These are phyloP conservation scores for Exserohilum rostratum DNA, from an alignment of 2,329 filamentous ascomycete species.

Conservation along the genomic window DNA sequence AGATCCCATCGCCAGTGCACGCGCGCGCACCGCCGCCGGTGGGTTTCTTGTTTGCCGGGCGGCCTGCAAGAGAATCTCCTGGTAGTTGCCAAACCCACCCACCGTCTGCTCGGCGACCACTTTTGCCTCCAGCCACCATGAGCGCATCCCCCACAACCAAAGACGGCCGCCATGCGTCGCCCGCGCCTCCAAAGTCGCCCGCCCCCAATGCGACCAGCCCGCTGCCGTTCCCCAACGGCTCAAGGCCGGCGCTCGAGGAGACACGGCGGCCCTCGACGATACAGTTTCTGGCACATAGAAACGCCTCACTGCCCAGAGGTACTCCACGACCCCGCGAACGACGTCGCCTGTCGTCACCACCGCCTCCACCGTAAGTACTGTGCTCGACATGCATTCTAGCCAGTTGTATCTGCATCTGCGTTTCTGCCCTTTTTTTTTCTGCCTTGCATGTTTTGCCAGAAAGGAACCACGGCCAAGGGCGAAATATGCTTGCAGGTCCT, in stretches of 20 bases:
- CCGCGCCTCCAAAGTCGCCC: slow-evolving; percentile 28
- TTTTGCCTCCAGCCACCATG: slow-evolving; percentile 33
- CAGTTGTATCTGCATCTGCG: no score
- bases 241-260: slow-evolving; percentile 31
- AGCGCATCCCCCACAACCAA: slow-evolving; percentile 42
- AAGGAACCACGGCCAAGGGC: neutral
- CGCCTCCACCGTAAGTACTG: slow-evolving; percentile 50
- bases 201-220: slow-evolving; percentile 30
- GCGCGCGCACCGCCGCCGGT: slow-evolving; percentile 31
- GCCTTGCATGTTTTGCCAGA: neutral
- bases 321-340: slow-evolving; percentile 42
- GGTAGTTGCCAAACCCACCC: slow-evolving; percentile 27
- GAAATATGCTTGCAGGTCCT: neutral
- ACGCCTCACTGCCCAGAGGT: slow-evolving; percentile 38
- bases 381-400: no score
- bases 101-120: slow-evolving; percentile 27
- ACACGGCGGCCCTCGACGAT: slow-evolving; percentile 44
- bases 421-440: neutral
- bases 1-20: slow-evolving; percentile 33
- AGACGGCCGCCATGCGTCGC: slow-evolving; percentile 36
- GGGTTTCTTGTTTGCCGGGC: slow-evolving; percentile 21
- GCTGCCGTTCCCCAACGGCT: slow-evolving; percentile 29
- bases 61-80: slow-evolving; percentile 19
- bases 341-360: slow-evolving; percentile 49
- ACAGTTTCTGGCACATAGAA: slow-evolving; percentile 46